Conservation (phyloP, 306 rosid species). For the Malus fusca region DNA sequence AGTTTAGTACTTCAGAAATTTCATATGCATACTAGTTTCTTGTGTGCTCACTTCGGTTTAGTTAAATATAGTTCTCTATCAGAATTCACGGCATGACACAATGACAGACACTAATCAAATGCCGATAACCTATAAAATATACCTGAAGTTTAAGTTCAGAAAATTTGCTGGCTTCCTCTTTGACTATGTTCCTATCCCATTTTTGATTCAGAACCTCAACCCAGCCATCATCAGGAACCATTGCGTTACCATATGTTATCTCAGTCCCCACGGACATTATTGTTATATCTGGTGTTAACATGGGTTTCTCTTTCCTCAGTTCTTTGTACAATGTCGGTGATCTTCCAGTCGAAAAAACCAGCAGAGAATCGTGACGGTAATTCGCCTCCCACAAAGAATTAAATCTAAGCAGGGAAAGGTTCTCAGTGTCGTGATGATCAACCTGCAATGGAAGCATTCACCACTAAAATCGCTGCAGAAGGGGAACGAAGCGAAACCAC, state of each 20-base stretch:
- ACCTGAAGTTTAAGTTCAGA: slow-evolving; percentile 85
- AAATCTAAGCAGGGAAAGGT: slow-evolving; percentile 69
- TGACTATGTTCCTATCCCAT: slow-evolving; percentile 69
- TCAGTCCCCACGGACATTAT: slow-evolving; percentile 98
- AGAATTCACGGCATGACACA: slow-evolving; percentile 6
- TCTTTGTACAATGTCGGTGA: slow-evolving; percentile 81
- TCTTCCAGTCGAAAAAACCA: slow-evolving; percentile 93
- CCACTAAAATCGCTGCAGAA: slow-evolving; percentile 19
- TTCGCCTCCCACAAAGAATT: slow-evolving; percentile 86
- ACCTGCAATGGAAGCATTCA: slow-evolving; percentile 48
- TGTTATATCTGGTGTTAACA: slow-evolving; percentile 91
- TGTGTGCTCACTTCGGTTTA: neutral
- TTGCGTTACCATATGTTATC: slow-evolving; percentile 74
- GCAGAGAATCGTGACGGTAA: slow-evolving; percentile 79
- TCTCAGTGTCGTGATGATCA: slow-evolving; percentile 87
- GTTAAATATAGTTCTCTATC: neutral
- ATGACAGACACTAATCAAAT: slow-evolving; percentile 4
- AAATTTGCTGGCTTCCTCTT: slow-evolving; percentile 69
- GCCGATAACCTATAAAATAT: slow-evolving; percentile 2
- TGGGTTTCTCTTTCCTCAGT: slow-evolving; percentile 87
- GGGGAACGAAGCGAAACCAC: neutral
- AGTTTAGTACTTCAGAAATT: slow-evolving; percentile 12
- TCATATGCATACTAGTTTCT: neutral
- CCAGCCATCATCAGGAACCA: slow-evolving; percentile 94
- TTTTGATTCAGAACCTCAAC: slow-evolving; percentile 63